phyloP scores from a whole-genome alignment of 192 early-diverging fungal genomes.

The Umbelopsis sp. region DNA sequence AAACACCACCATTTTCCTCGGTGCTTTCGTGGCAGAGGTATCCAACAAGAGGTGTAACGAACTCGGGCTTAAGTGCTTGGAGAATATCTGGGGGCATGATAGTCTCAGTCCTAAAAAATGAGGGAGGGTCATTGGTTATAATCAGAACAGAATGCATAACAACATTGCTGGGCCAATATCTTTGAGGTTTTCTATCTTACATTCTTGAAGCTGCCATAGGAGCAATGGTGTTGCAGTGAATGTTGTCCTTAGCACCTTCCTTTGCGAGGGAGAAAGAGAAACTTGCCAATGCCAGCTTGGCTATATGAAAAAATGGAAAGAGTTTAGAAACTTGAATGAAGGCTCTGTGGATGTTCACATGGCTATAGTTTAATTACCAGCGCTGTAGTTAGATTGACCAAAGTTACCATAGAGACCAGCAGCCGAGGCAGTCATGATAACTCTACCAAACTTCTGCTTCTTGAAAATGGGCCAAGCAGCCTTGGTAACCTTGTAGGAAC shows the following conservation, averaged over 20 bases:
- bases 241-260: slow-evolving; percentile 95
- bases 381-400: slow-evolving; percentile 85
- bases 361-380: slow-evolving; percentile 49
- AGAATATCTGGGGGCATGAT: slow-evolving; percentile 95
- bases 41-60: slow-evolving; percentile 92
- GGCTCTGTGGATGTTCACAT: not conserved
- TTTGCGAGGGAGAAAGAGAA: slow-evolving; percentile 90
- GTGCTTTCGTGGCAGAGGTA: slow-evolving; percentile 90
- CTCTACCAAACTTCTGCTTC: slow-evolving; percentile 90
- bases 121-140: not conserved
- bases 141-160: not conserved
- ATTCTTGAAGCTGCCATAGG: slow-evolving; percentile 97
- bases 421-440: slow-evolving; percentile 93
- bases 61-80: slow-evolving; percentile 95
- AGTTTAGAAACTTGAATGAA: not conserved
- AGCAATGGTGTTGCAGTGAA: slow-evolving; percentile 92
- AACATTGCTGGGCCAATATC: not conserved
- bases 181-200: slow-evolving; percentile 43
- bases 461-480: slow-evolving; percentile 96
- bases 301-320: slow-evolving; percentile 51
- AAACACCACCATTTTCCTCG: slow-evolving; percentile 82
- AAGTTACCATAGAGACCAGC: slow-evolving; percentile 99
- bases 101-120: slow-evolving; percentile 73
- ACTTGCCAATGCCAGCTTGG: slow-evolving; percentile 92
- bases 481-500: slow-evolving; percentile 94